Evolutionary conservation across 495 filamentous ascomycete species (phyloP), one percentile per base, ranked within the genome.

Genomic region (Aspergillus carlsbadensis): DNA sequence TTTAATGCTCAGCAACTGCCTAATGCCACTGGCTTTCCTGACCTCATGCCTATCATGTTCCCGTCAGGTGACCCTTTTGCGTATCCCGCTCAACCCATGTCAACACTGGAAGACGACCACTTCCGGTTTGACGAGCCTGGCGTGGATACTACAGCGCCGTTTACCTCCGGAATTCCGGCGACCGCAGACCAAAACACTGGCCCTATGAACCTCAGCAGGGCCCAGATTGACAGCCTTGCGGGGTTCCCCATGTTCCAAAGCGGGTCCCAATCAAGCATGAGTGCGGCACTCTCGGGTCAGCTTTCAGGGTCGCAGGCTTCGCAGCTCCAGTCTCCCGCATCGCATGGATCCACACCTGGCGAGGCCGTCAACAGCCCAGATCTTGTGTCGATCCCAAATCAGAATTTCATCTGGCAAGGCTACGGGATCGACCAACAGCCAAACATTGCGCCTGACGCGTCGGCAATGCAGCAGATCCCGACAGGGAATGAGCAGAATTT

Each of bases 41-140:
- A 94, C 66, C 78, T 96, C 15, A 87, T 87, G 68, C 83, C 87
- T 10, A 87, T 96, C 71, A 96, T 97, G 91, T 98, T 97, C 60
- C 88, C 92, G 1, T 90, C 92, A 0, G 81, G 84, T 21, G 92
- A 98, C 65, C 90, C 92, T 0, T 93, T 96, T 56, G 90, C 87
- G 0, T 98, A 96, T 68, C 89, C 92, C 4, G 89, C 86, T 62
- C 90, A 92, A 64, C 89, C 91, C 2, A 82, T 92, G 74, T 87
- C 80, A 2, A 84, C 78, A 1, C 71, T 87, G 41, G 84, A 87
- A 58, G 75, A 80, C 54, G 70, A 69, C 33, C 78, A 80, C 54
- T 77, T 78, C 65, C 54, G 66, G n/a, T 62, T 72, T 22, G 71
- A 72, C 37, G 58, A 34, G 5, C 6, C 52, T 6, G 61, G 57